These are phyloP conservation scores for Chalciporus pseudorubinellus DNA, from an alignment of 768 basidiomycete genomes.

Conservation along the genomic window DNA sequence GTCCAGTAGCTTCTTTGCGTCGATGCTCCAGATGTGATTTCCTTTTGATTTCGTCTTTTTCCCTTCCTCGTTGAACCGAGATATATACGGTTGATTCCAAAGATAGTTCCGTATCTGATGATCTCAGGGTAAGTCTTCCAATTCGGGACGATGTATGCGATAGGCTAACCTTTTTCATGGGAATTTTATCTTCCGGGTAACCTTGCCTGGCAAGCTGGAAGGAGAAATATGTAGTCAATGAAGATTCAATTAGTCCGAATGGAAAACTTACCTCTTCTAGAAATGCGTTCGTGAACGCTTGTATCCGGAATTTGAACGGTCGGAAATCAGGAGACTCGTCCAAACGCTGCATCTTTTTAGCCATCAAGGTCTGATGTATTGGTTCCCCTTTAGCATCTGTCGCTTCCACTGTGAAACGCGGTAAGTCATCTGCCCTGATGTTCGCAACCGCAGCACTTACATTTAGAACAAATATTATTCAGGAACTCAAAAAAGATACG, in stretches of 20 bases:
- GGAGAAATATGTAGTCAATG: constrained; percentile 8
- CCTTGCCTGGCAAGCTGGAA: constrained; percentile 76
- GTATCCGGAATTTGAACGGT: constrained; percentile 98
- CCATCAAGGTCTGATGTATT: constrained; percentile 98
- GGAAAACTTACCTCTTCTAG: constrained; percentile 71
- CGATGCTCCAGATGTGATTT: constrained; percentile 99
- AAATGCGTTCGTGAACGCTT: constrained; percentile 95
- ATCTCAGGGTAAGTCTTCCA: constrained; percentile 21
- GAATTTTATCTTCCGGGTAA: constrained; percentile 91
- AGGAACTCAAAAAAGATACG: constrained; percentile 89
- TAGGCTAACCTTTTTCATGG: constrained; percentile 84
- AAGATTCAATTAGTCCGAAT: constrained; percentile 1
- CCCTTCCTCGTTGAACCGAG: constrained; percentile 97
- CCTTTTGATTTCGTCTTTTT: constrained; percentile 99
- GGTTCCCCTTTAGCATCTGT: constrained; percentile 94
- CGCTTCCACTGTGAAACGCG: constrained; percentile 70
- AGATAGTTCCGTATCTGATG: constrained; percentile 86
- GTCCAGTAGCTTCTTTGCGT: constrained; percentile 80
- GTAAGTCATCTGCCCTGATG: constrained; percentile 11
- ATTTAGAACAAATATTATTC: constrained; percentile 83
- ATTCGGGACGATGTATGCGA: constrained; percentile 8
- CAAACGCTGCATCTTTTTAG: constrained; percentile 96
- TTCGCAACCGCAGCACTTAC: constrained; percentile 47
- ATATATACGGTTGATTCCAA: constrained; percentile 92
- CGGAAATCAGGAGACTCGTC: constrained; percentile 97